Conservation (phyloP, 306 rosid genomes). For the Mimosa bimucronata region DNA sequence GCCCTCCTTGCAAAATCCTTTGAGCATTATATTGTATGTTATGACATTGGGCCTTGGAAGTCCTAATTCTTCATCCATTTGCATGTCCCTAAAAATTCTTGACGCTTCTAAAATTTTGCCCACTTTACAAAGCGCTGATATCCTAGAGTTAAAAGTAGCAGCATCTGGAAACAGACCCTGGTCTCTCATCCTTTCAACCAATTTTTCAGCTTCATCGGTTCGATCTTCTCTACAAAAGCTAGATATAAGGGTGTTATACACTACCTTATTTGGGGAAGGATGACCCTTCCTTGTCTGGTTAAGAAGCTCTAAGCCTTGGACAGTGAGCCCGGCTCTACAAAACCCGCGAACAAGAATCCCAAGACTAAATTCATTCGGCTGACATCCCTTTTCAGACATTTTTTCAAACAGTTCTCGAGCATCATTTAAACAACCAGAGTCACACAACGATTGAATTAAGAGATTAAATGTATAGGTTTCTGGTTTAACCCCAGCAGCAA, state of each 20-base stretch:
- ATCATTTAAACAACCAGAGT: constrained; percentile 53
- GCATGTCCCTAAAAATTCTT: constrained; percentile 91
- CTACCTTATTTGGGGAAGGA: constrained; percentile 55
- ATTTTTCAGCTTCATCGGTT: constrained; percentile 77
- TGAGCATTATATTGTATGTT: constrained; percentile 78
- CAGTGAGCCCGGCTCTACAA: constrained; percentile 58
- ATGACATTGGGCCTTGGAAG: constrained; percentile 76
- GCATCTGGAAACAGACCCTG: constrained; percentile 65
- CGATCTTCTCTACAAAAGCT: constrained; percentile 62
- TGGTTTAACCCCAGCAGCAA: constrained; percentile 59
- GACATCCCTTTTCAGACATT: constrained; percentile 81
- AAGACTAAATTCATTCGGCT: constrained; percentile 67
- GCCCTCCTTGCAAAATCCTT: constrained; percentile 76
- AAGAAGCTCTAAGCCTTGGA: constrained; percentile 57
- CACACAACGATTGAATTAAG: constrained; percentile 59
- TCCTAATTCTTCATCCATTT: constrained; percentile 69
- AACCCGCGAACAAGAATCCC: constrained; percentile 86
- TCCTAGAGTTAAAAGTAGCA: constrained; percentile 89
- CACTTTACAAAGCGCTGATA: constrained; percentile 74
- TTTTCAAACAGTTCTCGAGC: constrained; percentile 77
- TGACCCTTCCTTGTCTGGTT: constrained; percentile 38
- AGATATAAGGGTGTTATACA: constrained; percentile 82
- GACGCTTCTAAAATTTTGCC: constrained; percentile 87
- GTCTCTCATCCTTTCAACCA: constrained; percentile 78
- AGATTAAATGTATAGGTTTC: constrained; percentile 82